These are phyloP conservation scores for Nicotiana attenuata DNA, from an alignment of 257 asterid genomes.

Conservation along the genomic window DNA sequence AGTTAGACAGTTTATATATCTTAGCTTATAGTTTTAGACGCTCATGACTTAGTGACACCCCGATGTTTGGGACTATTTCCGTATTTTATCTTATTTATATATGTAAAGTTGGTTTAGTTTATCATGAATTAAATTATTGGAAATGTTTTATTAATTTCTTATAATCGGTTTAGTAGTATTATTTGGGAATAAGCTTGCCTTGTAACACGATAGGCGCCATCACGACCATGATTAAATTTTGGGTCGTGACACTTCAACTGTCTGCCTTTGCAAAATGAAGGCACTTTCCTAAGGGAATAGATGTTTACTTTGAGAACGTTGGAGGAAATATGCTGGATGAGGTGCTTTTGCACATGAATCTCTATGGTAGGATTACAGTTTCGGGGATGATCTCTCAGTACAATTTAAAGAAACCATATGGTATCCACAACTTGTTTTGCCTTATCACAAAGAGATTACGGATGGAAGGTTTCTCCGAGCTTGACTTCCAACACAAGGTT, in stretches of 20 bases:
- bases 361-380: slow-evolving; percentile 10
- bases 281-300: slow-evolving; percentile 7
- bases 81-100: too few relatives aligned
- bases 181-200: too few relatives aligned
- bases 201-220: too few relatives aligned
- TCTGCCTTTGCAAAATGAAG: neutral
- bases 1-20: too few relatives aligned
- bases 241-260: neutral
- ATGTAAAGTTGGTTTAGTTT: too few relatives aligned
- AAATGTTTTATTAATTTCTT: too few relatives aligned
- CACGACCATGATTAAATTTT: too few relatives aligned
- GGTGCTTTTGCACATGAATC: slow-evolving; percentile 18
- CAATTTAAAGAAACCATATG: slow-evolving; percentile 11
- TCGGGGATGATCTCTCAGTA: slow-evolving; percentile 20
- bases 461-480: slow-evolving; percentile 12
- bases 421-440: slow-evolving; percentile 11
- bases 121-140: too few relatives aligned
- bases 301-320: slow-evolving; percentile 5
- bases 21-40: too few relatives aligned
- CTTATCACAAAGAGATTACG: slow-evolving; percentile 4
- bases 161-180: too few relatives aligned
- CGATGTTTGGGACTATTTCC: too few relatives aligned
- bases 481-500: slow-evolving; percentile 8
- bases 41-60: too few relatives aligned
- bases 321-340: slow-evolving; percentile 16